Conservation (phyloP, 1,284 basidiomycete species). For the Meira nashicola region DNA sequence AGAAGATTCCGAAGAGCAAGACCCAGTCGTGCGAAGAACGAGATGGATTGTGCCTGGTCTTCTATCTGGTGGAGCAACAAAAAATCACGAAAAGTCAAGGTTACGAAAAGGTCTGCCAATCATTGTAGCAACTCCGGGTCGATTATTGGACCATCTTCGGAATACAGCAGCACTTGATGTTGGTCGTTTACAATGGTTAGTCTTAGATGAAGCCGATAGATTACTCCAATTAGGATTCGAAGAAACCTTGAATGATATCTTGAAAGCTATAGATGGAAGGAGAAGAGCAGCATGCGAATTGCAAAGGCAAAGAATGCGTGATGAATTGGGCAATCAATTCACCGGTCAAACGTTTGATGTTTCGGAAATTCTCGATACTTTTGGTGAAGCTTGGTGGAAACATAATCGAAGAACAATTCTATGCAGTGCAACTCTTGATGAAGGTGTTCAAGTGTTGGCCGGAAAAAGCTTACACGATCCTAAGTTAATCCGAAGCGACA, state of each 20-base stretch:
- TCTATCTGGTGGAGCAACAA: constrained; percentile 69
- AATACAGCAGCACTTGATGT: constrained; percentile 84
- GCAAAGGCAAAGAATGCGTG: constrained; percentile 59
- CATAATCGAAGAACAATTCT: constrained; percentile 74
- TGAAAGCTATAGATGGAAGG: constrained; percentile 56
- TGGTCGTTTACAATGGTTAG: constrained; percentile 88
- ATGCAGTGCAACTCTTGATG: constrained; percentile 92
- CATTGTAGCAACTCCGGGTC: constrained; percentile 67
- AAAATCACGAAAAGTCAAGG: constrained; percentile 69
- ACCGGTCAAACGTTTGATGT: constrained; percentile 5
- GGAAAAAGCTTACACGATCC: constrained; percentile 67
- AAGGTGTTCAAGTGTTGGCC: constrained; percentile 88
- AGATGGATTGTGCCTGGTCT: constrained; percentile 92
- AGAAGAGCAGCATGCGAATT: constrained; percentile 53
- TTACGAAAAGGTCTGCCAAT: constrained; percentile 70
- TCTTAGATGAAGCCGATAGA: constrained; percentile 94
- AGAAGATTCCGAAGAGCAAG: constrained; percentile 63
- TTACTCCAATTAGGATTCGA: constrained; percentile 64
- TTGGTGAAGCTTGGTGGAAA: constrained; percentile 48
- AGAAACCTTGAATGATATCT: constrained; percentile 65
- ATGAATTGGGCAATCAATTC: constrained; percentile 49
- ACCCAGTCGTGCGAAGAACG: constrained; percentile 23
- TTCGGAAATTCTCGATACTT: constrained; percentile 8
- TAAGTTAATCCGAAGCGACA: constrained; percentile 54
- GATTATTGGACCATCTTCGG: constrained; percentile 70